Percentiles rank a stretch among this genome's conserved stretches.
phyloP scores from a whole-genome alignment of 2,329 filamentous ascomycete genomes.

The Thermothelomyces thermophilus region DNA sequence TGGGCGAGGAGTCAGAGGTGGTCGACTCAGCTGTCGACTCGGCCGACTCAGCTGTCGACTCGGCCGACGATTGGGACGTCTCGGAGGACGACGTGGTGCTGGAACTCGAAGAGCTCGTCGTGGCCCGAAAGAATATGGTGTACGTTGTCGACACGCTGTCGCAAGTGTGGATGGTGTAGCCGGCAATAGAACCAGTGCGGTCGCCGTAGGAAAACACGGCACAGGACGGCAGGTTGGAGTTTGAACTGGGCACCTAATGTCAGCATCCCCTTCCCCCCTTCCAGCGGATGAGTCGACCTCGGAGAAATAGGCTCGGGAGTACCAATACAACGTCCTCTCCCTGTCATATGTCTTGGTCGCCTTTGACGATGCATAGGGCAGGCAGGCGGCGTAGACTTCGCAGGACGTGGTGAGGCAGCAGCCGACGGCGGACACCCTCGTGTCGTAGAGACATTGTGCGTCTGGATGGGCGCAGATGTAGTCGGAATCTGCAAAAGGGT shows the following conservation, averaged over 20 bases:
- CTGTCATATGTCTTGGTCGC: constrained; percentile 4
- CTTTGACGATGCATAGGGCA: constrained; percentile 11
- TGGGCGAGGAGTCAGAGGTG: constrained; percentile 20
- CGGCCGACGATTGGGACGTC: background rate
- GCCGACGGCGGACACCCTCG: constrained; percentile 11
- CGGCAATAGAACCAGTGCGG: background rate
- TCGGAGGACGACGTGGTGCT: background rate
- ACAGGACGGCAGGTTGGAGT: constrained; percentile 16
- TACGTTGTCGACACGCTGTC: constrained; percentile 4
- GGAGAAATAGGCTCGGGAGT: too few species aligned
- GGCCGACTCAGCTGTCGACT: background rate
- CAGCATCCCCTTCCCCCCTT: background rate
- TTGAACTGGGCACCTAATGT: constrained; percentile 11
- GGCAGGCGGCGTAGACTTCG: constrained; percentile 16
- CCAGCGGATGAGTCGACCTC: too few species aligned
- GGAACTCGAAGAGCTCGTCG: background rate
- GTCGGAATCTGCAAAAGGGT: background rate
- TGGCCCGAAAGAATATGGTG: constrained; percentile 6
- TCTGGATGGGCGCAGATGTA: constrained; percentile 1
- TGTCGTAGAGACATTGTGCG: constrained; percentile 14
- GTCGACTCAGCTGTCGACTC: constrained; percentile 17
- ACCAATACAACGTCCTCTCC: constrained; percentile 18
- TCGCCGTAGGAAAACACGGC: constrained; percentile 14
- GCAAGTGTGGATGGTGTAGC: constrained; percentile 18
- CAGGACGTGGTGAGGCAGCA: constrained; percentile 15